Conservation (phyloP, 2,329 filamentous ascomycete species). For the Colletotrichum godetiae region DNA sequence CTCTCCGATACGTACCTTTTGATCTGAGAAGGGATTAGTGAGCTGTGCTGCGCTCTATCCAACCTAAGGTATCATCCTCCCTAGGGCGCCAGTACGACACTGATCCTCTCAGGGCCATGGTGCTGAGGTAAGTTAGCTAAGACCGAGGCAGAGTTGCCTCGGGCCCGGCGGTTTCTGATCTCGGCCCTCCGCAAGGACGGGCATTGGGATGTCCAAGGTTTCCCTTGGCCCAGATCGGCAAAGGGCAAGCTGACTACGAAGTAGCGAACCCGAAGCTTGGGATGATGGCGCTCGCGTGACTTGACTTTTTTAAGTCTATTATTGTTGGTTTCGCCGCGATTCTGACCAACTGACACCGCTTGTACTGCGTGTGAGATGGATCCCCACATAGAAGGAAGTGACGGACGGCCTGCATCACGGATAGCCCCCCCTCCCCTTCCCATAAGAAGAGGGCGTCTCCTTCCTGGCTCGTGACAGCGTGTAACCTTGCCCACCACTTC, state of each 20-base stretch:
- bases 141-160: slow-evolving; percentile 23
- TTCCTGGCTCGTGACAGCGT: not conserved
- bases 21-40: slow-evolving; percentile 8
- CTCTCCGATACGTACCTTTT: not conserved
- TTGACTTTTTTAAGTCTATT: not conserved
- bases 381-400: not conserved
- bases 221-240: not conserved
- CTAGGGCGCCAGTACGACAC: not conserved
- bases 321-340: not conserved
- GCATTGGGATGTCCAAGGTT: not conserved
- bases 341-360: not conserved
- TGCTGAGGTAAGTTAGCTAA: not conserved
- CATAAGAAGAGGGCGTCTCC: not conserved
- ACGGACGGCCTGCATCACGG: not conserved
- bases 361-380: not conserved
- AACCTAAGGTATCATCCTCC: no score
- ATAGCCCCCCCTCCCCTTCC: not conserved
- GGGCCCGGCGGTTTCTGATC: slow-evolving; percentile 21
- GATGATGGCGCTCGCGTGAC: not conserved
- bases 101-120: not conserved
- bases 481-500: not conserved
- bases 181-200: slow-evolving; percentile 19
- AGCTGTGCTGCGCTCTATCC: not conserved
- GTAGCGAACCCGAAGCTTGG: not conserved
- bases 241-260: not conserved